These are phyloP conservation scores for Lathyrus aphaca DNA, from an alignment of 306 rosid genomes.

Conservation along the genomic window DNA sequence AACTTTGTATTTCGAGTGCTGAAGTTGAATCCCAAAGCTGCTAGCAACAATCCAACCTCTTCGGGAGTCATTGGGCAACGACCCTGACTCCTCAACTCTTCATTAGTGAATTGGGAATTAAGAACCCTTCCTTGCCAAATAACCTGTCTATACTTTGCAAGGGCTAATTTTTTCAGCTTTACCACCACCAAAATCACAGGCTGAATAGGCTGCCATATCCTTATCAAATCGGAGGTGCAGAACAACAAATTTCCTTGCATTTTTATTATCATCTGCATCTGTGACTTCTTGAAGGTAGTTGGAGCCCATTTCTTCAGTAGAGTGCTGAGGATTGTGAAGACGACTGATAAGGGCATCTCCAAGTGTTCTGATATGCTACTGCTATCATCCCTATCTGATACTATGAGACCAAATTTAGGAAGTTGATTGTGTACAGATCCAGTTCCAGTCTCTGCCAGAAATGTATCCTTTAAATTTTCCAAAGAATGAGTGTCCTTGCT, in stretches of 20 bases:
- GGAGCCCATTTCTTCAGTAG: slow-evolving; percentile 43
- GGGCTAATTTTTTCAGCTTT: slow-evolving; percentile 86
- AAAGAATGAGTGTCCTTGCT: no score
- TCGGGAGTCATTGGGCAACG: slow-evolving; percentile 99
- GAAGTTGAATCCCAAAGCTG: slow-evolving; percentile 92
- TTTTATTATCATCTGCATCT: slow-evolving; percentile 42
- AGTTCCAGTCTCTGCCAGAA: no score
- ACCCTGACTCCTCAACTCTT: slow-evolving; percentile 92
- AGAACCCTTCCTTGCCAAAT: slow-evolving; percentile 99
- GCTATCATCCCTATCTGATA: no score
- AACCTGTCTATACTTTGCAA: slow-evolving; percentile 88
- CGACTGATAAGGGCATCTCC: slow-evolving; percentile 87
- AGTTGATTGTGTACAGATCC: no score
- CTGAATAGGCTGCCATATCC: slow-evolving; percentile 99
- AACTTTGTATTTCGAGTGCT: no score
- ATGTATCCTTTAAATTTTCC: no score
- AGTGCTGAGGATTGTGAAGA: slow-evolving; percentile 62
- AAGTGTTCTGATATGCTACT: slow-evolving; percentile 73
- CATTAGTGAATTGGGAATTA: slow-evolving; percentile 94
- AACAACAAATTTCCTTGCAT: slow-evolving; percentile 75
- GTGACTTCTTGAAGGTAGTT: slow-evolving; percentile 59
- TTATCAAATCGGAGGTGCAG: slow-evolving; percentile 94
- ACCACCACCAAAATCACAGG: slow-evolving; percentile 99
- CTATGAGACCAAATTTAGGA: no score
- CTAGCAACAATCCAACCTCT: slow-evolving; percentile 89